Base-by-base conservation (phyloP, 2,329 filamentous ascomycete genomes). In the Neofusicoccum umdonicola region DNA sequence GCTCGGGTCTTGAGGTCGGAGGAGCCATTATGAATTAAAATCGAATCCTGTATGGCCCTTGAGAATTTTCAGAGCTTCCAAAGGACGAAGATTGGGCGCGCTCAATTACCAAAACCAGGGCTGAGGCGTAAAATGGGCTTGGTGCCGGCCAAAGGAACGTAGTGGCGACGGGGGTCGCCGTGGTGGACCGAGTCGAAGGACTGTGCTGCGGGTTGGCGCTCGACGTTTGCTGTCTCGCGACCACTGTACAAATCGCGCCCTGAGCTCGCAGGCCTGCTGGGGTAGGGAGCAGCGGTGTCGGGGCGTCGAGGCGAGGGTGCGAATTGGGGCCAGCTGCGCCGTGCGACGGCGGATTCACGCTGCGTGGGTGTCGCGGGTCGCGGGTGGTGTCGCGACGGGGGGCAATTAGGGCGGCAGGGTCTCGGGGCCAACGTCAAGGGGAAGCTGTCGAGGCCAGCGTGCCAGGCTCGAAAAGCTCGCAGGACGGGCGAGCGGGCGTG, bases 11-110 rank as follows among this genome's bases (percentile, higher is more conserved):
- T 79, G 89, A 85, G 48, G 76, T 67, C 65, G 82, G 77, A 81
- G 87, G 91, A 84, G 91, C 90, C 93, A 97, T 96, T 93, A 94
- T 93, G 86, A 84, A 93, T 93, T 93, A 91, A 71, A 69, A 67
- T 67, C 66, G 65, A 66, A 65, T 58, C 62, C 61, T 45, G 48
- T 54, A 47, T 56, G 42, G 61, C 61, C 61, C 61, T 63, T 54
- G 61, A 54, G 61, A 56, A 48, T 42, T 60, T 56, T 50, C 60
- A 58, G 56, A 47, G 45, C 51, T 39, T 62, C 41, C 47, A 48
- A 60, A 47, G 56, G 41, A 60, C 56, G 56, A 44, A 44, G 17
- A 44, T 35, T 31, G 37, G 41, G 48, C 71, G 74, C 72, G 72
- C 68, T 71, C 68, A 71, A 72, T 73, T 75, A 76, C 73, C 73